These are phyloP conservation scores for Aspergillus calidoustus DNA, from an alignment of 2,329 filamentous ascomycete species.

Conservation along the genomic window DNA sequence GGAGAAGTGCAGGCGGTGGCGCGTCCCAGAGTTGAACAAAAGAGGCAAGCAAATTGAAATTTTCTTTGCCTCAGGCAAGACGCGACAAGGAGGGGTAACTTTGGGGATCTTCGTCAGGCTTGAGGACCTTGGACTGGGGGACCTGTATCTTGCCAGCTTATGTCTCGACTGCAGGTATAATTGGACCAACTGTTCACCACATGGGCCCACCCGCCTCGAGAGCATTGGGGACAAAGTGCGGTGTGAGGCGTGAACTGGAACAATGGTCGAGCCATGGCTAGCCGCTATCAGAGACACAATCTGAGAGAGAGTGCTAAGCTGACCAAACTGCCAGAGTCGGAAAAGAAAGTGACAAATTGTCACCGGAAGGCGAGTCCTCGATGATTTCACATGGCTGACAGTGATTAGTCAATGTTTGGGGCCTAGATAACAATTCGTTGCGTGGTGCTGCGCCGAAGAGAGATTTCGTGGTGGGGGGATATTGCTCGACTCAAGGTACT, in stretches of 20 bases:
- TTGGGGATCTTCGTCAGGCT: constrained; percentile 8
- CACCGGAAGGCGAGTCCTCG: neutral
- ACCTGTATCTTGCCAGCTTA: neutral
- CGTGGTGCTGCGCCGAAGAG: constrained; percentile 10
- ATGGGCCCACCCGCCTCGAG: neutral
- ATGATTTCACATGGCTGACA: constrained; percentile 11
- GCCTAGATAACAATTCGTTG: constrained; percentile 24
- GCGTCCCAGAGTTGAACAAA: neutral
- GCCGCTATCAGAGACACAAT: neutral
- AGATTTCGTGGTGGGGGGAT: constrained; percentile 19
- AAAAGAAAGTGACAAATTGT: neutral
- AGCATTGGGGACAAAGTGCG: constrained; percentile 7
- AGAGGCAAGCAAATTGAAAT: constrained; percentile 2
- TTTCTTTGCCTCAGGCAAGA: neutral
- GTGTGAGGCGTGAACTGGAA: constrained; percentile 11
- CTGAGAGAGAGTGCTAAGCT: neutral
- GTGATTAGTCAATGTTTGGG: constrained; percentile 28
- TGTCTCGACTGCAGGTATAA: neutral
- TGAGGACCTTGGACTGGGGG: constrained; percentile 8
- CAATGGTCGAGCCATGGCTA: neutral
- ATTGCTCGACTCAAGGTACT: constrained; percentile 6
- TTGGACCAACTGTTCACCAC: neutral
- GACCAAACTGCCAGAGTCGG: neutral
- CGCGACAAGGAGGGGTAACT: constrained; percentile 6
- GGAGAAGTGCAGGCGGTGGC: neutral